A percentile compares a stretch with the other conserved stretches of the same genome.
phyloP scores from a whole-genome alignment of 345 rosid species.

The Eucalyptus marginata region DNA sequence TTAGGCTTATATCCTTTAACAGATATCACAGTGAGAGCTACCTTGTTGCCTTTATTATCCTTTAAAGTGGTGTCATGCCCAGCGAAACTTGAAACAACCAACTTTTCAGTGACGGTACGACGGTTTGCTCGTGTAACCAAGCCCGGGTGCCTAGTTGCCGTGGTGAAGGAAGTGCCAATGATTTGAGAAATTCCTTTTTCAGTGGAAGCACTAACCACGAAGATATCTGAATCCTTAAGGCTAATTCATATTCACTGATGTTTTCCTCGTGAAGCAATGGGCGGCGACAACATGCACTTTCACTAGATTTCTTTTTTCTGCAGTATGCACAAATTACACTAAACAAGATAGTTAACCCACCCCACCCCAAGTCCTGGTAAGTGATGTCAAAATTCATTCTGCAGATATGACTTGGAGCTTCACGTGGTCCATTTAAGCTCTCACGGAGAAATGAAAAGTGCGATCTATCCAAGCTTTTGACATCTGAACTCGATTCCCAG shows the following conservation, averaged over 20 bases:
- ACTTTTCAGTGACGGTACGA: background rate
- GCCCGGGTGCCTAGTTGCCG: background rate
- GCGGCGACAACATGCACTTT: background rate
- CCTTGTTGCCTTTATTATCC: background rate
- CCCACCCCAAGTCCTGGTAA: no score
- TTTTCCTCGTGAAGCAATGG: background rate
- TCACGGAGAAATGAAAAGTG: background rate
- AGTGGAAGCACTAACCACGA: no score
- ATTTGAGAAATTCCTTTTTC: background rate
- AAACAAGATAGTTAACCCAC: background rate
- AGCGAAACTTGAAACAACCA: background rate
- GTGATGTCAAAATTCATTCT: background rate
- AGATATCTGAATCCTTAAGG: no score
- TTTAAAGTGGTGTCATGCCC: background rate
- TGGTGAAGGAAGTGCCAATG: background rate
- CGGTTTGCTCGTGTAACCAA: background rate
- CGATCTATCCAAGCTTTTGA: no score
- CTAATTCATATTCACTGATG: background rate
- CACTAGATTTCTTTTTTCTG: background rate
- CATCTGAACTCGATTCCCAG: no score
- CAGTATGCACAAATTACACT: background rate
- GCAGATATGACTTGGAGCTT: constrained; percentile 41
- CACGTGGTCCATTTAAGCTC: constrained; percentile 44
- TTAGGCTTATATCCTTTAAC: no score
- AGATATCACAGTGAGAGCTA: constrained; percentile 33